Percentiles rank a stretch among this genome's conserved stretches.
phyloP scores from a whole-genome alignment of 1,284 basidiomycete genomes.

The Ceratobasidium theobromae region DNA sequence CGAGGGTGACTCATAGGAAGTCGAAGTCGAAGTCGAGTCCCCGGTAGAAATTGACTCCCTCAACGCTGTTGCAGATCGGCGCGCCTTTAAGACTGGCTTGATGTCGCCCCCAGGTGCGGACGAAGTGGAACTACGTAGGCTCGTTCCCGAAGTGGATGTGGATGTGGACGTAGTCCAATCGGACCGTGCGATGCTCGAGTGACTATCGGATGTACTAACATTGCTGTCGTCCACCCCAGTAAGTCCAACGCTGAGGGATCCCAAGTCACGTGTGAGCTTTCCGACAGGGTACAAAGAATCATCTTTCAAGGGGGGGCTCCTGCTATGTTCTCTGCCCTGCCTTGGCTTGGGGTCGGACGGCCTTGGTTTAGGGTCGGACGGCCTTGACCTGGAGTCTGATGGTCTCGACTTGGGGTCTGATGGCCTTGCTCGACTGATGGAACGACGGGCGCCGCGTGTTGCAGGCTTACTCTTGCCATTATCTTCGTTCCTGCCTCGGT shows the following conservation, averaged over 20 bases:
- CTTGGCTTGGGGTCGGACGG: slow-evolving; percentile 13
- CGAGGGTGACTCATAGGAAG: slow-evolving; percentile 13
- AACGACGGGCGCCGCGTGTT: slow-evolving; percentile 9
- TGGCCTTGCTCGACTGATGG: slow-evolving; percentile 12
- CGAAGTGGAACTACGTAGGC: slow-evolving; percentile 25
- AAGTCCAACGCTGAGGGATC: slow-evolving; percentile 15
- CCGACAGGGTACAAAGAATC: slow-evolving; percentile 17
- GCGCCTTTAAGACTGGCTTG: slow-evolving; percentile 16
- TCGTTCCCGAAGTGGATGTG: neutral
- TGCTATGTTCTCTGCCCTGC: slow-evolving; percentile 15
- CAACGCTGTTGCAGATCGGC: slow-evolving; percentile 16
- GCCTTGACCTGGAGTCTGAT: slow-evolving; percentile 22
- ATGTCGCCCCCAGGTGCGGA: neutral
- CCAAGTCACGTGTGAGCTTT: slow-evolving; percentile 26
- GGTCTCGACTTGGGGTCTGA: slow-evolving; percentile 20
- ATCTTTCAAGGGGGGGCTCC: neutral
- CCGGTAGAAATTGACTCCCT: slow-evolving; percentile 1
- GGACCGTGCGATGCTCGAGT: slow-evolving; percentile 14
- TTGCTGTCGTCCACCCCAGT: slow-evolving; percentile 11
- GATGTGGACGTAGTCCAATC: slow-evolving; percentile 6
- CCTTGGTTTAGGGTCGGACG: slow-evolving; percentile 27
- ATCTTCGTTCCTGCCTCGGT: slow-evolving; percentile 1
- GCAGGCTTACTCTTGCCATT: neutral
- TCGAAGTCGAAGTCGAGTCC: no score
- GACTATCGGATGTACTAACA: slow-evolving; percentile 18